phyloP scores from a whole-genome alignment of 768 basidiomycete genomes.

The Vishniacozyma victoriae region DNA sequence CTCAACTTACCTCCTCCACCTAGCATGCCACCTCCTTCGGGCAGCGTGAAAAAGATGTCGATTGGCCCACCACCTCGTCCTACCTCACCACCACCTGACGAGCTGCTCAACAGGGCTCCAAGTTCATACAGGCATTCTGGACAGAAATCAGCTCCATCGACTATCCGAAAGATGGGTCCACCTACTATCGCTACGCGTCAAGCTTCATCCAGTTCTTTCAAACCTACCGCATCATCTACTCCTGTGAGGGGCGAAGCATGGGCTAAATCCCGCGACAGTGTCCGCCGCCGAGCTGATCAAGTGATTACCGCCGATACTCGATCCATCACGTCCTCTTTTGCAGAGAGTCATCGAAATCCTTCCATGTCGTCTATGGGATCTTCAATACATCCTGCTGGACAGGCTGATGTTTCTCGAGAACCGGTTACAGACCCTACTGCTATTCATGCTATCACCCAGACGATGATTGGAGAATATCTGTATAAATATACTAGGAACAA shows the following conservation, averaged over 20 bases:
- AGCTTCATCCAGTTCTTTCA: slow-evolving; percentile 21
- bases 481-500: slow-evolving; percentile 91
- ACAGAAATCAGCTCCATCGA: slow-evolving; percentile 24
- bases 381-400: background rate
- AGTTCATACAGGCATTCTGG: too few relatives aligned
- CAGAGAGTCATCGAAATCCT: slow-evolving; percentile 17
- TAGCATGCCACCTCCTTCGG: slow-evolving; percentile 48
- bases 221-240: slow-evolving; percentile 7
- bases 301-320: slow-evolving; percentile 5
- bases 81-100: slow-evolving; percentile 83
- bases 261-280: slow-evolving; percentile 23
- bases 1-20: slow-evolving; percentile 47
- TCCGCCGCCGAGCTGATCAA: slow-evolving; percentile 23
- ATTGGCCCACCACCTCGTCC: slow-evolving; percentile 77
- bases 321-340: slow-evolving; percentile 17
- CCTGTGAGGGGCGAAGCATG: slow-evolving; percentile 17
- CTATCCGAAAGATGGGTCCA: slow-evolving; percentile 29
- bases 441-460: slow-evolving; percentile 97
- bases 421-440: slow-evolving; percentile 72
- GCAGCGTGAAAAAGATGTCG: slow-evolving; percentile 73
- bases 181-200: slow-evolving; percentile 24
- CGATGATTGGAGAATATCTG: slow-evolving; percentile 98
- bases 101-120: slow-evolving; percentile 78
- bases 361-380: slow-evolving; percentile 36
- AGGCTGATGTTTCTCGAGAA: background rate